Percentiles rank a stretch among this genome's conserved stretches.
Conservation (phyloP, 768 basidiomycete species). For the Zangia roseola region DNA sequence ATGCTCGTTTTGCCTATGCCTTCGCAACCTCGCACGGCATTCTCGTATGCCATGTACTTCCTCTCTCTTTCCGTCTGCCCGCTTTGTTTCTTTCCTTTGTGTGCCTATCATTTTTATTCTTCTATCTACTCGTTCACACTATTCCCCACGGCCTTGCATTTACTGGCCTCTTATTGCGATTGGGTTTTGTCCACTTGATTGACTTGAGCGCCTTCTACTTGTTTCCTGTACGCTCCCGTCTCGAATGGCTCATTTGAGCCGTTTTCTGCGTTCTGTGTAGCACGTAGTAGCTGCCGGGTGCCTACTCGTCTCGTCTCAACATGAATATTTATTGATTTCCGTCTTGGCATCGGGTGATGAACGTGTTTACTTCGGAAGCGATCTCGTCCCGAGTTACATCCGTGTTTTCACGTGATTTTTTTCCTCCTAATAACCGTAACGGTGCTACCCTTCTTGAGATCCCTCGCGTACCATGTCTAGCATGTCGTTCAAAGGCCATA, state of each 20-base stretch:
- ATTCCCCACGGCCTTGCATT: constrained; percentile 25
- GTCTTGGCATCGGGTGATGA: not conserved
- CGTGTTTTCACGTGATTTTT: constrained; percentile 14
- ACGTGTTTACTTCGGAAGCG: too few species aligned
- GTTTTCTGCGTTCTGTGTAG: constrained; percentile 33
- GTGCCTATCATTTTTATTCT: constrained; percentile 29
- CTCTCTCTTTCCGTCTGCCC: constrained; percentile 11
- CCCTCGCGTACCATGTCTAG: constrained; percentile 29
- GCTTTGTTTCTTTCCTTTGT: constrained; percentile 23
- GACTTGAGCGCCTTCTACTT: constrained; percentile 30
- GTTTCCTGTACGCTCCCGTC: constrained; percentile 32
- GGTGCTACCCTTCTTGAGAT: not conserved
- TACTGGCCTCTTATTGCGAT: constrained; percentile 29
- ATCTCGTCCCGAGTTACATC: too few species aligned
- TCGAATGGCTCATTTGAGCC: constrained; percentile 22
- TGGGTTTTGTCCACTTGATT: constrained; percentile 20
- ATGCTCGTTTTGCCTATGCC: constrained; percentile 35
- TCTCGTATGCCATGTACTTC: constrained; percentile 26
- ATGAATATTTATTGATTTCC: constrained; percentile 22
- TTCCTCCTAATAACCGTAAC: too few species aligned
- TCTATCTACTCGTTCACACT: constrained; percentile 31
- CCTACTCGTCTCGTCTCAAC: constrained; percentile 28
- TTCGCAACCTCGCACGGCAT: constrained; percentile 20
- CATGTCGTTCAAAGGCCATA: constrained; percentile 81
- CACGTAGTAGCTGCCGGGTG: constrained; percentile 35